A percentile compares a stretch with the other conserved stretches of the same genome.
Conservation (phyloP, 73 alveolate genomes). For the Paramecium primaurelia region DNA sequence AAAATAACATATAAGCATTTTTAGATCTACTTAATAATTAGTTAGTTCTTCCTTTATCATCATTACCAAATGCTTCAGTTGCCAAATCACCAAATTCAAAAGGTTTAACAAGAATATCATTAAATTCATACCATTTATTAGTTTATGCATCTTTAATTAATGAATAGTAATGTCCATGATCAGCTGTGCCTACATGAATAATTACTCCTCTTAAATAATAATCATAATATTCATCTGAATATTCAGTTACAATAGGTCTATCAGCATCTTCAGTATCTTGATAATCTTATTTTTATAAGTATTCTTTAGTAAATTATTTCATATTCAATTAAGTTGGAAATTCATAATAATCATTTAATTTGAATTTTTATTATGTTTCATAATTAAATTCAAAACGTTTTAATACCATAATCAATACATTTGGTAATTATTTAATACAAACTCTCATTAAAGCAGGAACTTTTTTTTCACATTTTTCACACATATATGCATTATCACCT, state of each 20-base stretch:
- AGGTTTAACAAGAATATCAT: constrained; percentile 70
- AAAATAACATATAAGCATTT: constrained; percentile 94
- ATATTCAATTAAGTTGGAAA: constrained; percentile 90
- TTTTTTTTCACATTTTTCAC: constrained; percentile 95
- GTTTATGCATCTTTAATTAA: constrained; percentile 62
- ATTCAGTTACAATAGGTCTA: constrained; percentile 25
- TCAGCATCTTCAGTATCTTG: constrained; percentile 45
- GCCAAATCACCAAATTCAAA: constrained; percentile 80
- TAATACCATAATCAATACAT: constrained; percentile 82
- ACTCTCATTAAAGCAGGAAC: constrained; percentile 90
- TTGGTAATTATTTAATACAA: constrained; percentile 89
- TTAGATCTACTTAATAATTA: constrained; percentile 65
- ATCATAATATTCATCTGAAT: constrained; percentile 78
- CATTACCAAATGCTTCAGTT: constrained; percentile 92
- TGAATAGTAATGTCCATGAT: constrained; percentile 93
- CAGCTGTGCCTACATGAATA: constrained; percentile 95
- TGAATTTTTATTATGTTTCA: constrained; percentile 80
- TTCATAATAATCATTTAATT: constrained; percentile 94
- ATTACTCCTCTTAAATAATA: constrained; percentile 90
- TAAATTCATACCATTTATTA: constrained; percentile 67
- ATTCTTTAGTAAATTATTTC: constrained; percentile 88
- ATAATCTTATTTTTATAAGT: constrained; percentile 67
- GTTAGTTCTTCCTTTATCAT: constrained; percentile 58
- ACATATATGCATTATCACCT: constrained; percentile 95
- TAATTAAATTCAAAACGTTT: constrained; percentile 90